These are phyloP conservation scores for Hypericum perforatum DNA, from an alignment of 345 rosid genomes.

Conservation along the genomic window DNA sequence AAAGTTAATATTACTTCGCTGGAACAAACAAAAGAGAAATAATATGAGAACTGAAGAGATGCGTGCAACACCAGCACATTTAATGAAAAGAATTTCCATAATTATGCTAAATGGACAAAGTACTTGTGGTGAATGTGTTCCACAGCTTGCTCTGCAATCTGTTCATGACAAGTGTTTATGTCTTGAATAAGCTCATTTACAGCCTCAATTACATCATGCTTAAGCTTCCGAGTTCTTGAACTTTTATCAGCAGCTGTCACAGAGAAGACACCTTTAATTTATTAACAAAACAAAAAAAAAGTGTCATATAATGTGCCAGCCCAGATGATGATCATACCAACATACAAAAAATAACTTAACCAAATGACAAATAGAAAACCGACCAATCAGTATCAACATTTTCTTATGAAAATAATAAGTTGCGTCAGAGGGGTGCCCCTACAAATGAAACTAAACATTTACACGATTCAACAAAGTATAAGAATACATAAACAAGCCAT, in stretches of 20 bases:
- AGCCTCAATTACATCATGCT: conserved; percentile 96
- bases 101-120: conserved; percentile 6
- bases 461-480: conserved; percentile 4
- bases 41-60: conserved; percentile 10
- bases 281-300: too few species aligned
- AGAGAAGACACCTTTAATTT: conserved; percentile 18
- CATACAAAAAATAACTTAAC: too few species aligned
- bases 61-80: neutral
- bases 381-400: too few species aligned
- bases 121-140: conserved; percentile 99
- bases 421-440: too few species aligned
- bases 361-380: too few species aligned
- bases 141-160: conserved; percentile 97
- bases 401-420: neutral
- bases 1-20: conserved; percentile 97
- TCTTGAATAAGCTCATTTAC: conserved; percentile 90
- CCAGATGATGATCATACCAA: too few species aligned
- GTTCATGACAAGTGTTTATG: conserved; percentile 84
- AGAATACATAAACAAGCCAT: conserved; percentile 1
- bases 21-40: conserved; percentile 10
- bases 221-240: conserved; percentile 75
- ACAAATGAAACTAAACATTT: neutral
- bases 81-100: neutral
- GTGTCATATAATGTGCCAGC: too few species aligned
- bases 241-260: conserved; percentile 85